phyloP scores from a whole-genome alignment of 2,329 filamentous ascomycete species.

The Fusarium robinianum region DNA sequence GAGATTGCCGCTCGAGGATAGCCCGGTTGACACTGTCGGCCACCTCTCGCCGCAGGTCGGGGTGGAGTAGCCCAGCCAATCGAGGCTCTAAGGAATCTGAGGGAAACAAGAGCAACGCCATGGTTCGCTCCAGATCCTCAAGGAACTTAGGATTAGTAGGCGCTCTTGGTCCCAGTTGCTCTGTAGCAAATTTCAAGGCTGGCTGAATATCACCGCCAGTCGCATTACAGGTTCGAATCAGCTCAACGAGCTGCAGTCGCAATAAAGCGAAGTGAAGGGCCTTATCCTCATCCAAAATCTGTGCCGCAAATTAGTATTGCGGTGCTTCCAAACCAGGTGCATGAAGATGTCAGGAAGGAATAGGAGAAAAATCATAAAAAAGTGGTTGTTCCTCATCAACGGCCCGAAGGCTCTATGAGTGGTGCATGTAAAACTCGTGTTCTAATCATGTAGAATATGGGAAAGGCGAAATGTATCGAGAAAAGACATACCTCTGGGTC shows the following conservation, averaged over 20 bases:
- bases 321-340: background rate
- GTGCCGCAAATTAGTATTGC: slow-evolving; percentile 20
- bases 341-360: slow-evolving; percentile 5
- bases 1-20: slow-evolving; percentile 74
- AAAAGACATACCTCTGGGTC: slow-evolving; percentile 79
- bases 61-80: slow-evolving; percentile 76
- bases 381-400: slow-evolving; percentile 87
- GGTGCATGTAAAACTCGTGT: slow-evolving; percentile 94
- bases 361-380: slow-evolving; percentile 45
- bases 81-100: slow-evolving; percentile 77
- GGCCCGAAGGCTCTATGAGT: slow-evolving; percentile 90
- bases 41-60: slow-evolving; percentile 79
- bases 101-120: slow-evolving; percentile 88
- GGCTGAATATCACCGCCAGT: slow-evolving; percentile 73
- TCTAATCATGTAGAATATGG: slow-evolving; percentile 78
- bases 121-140: slow-evolving; percentile 86
- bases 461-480: slow-evolving; percentile 42
- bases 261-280: slow-evolving; percentile 87
- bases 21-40: slow-evolving; percentile 88
- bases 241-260: slow-evolving; percentile 88
- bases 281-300: slow-evolving; percentile 87
- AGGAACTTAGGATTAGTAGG: slow-evolving; percentile 81
- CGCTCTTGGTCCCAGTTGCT: slow-evolving; percentile 84
- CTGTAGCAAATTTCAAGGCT: slow-evolving; percentile 84
- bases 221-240: slow-evolving; percentile 78